Evolutionary conservation across 2,329 filamentous ascomycete genomes (phyloP).

Genomic region (Colletotrichum cereale): DNA sequence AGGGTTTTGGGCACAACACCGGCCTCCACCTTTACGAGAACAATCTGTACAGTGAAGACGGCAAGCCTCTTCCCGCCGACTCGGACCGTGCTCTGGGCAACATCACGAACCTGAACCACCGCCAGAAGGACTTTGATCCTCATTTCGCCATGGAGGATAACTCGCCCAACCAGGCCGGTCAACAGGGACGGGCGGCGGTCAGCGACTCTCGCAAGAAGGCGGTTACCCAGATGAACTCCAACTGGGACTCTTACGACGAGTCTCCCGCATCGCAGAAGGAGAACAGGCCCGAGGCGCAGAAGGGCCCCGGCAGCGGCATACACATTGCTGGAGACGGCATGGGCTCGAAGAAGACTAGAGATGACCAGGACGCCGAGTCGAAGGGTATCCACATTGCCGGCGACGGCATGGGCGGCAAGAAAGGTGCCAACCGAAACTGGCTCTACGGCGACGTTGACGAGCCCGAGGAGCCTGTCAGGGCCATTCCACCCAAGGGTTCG

Average conservation of each 20-base stretch:
- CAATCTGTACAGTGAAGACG: constrained; percentile 75
- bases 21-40: constrained; percentile 82
- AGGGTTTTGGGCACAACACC: constrained; percentile 73
- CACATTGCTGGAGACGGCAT: constrained; percentile 73
- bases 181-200: constrained; percentile 56
- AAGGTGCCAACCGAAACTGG: constrained; percentile 68
- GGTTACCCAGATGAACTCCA: constrained; percentile 79
- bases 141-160: constrained; percentile 84
- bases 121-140: constrained; percentile 80
- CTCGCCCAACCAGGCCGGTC: constrained; percentile 63
- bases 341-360: constrained; percentile 67
- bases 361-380: constrained; percentile 48
- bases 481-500: constrained; percentile 55
- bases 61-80: constrained; percentile 54
- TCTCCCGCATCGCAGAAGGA: constrained; percentile 67
- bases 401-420: constrained; percentile 75
- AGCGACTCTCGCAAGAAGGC: constrained; percentile 75
- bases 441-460: constrained; percentile 67
- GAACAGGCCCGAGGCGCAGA: constrained; percentile 52
- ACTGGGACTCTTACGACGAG: constrained; percentile 68
- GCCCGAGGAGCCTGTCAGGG: constrained; percentile 50
- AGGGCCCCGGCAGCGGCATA: constrained; percentile 46
- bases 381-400: constrained; percentile 63
- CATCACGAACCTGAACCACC: constrained; percentile 79
- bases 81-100: constrained; percentile 66